These are phyloP conservation scores for Ophiorrhiza pumila DNA, from an alignment of 257 asterid species.

Conservation along the genomic window DNA sequence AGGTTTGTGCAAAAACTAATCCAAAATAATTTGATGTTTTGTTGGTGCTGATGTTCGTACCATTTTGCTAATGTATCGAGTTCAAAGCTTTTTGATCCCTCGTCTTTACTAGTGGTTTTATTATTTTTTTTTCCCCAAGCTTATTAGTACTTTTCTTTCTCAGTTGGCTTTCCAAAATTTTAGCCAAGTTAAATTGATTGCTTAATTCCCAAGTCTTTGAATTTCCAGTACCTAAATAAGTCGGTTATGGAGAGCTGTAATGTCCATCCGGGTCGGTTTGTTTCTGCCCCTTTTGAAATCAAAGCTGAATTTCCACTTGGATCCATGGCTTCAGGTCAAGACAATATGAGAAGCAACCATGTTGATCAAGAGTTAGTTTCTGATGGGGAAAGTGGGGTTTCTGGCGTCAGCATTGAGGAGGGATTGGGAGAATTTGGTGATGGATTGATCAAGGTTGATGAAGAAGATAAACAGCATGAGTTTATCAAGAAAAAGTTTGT, in stretches of 20 bases:
- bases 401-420: slow-evolving; percentile 2
- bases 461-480: slow-evolving; percentile 1
- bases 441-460: slow-evolving; percentile 2
- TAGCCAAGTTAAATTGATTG: not conserved
- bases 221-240: not conserved
- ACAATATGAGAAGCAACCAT: not conserved
- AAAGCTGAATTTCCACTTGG: not conserved
- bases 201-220: not conserved
- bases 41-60: too few relatives aligned
- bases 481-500: slow-evolving; percentile 6
- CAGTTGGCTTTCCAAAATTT: not conserved
- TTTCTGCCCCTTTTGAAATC: not conserved
- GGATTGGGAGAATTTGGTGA: not conserved
- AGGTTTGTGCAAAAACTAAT: not conserved
- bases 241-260: not conserved
- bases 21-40: too few relatives aligned
- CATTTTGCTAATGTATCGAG: not conserved
- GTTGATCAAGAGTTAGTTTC: slow-evolving; percentile 15
- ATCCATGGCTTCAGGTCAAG: not conserved
- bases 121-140: not conserved
- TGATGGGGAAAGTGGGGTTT: slow-evolving; percentile 16
- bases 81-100: not conserved
- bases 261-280: not conserved
- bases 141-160: not conserved
- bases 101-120: not conserved